Evolutionary conservation across 768 basidiomycete species (phyloP), one percentile per base, ranked within the genome.

Genomic region (Tephrocybe sp.): DNA sequence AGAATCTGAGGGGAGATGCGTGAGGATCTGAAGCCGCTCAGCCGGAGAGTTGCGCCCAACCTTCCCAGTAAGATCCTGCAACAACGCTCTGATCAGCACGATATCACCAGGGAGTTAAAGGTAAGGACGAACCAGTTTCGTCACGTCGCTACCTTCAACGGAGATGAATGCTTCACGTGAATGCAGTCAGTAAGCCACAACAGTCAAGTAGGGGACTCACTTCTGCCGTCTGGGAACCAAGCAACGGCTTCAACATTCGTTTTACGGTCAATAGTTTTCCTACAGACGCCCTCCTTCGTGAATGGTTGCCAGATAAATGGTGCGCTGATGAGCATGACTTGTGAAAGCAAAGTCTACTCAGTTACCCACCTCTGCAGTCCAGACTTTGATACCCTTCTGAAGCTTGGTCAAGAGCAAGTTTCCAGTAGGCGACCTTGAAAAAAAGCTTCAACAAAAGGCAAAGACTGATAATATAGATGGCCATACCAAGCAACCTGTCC

Each of bases 401-500:
- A 86, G 73, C 67, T 86, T 88, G 2, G 86, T 88, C 10, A 90
- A 65, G 6, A 90, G 70, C 42, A 74, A 64, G 44, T 75, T 74
- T 14, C 88, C 86, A 28, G 73, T 76, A 0, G 86, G 86, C 14
- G 86, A 86, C 85, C 83, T 84, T 45, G 20, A 51, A 20, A 39
- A 17, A 42, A 43, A 43, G 36, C 40, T 24, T 42, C 25, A 21
- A n/a, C n/a, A n/a, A n/a, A n/a, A n/a, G n/a, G n/a, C n/a, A 11
- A 47, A 32, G 12, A 21, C n/a, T 47, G 15, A 14, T 12, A 30
- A 20, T 9, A 33, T 37, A 26, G 32, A 43, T 15, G 18, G 18
- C 25, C 69, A 47, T 51, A 84, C 86, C 88, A 90, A 25, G 85
- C 86, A 26, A 89, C 87, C 66, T 88, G 87, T 28, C 83, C 80